Conservation (phyloP, 2,329 filamentous ascomycete species). For the Didymella lethalis region DNA sequence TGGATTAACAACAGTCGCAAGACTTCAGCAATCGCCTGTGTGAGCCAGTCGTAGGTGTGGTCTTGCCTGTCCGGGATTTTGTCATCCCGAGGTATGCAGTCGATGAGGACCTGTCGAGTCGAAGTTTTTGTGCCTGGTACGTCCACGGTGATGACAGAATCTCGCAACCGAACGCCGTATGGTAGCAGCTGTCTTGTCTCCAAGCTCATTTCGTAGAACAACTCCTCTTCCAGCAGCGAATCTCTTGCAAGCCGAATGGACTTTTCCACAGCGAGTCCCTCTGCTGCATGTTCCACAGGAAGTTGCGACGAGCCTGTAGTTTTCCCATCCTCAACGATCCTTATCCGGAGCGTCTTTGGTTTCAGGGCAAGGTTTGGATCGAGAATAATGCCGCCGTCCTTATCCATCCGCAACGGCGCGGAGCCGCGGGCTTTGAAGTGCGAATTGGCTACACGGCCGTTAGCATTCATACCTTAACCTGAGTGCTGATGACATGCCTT, state of each 20-base stretch:
- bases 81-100: conserved; percentile 70
- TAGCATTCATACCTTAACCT: neutral
- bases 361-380: conserved; percentile 68
- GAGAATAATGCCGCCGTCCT: conserved; percentile 77
- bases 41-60: conserved; percentile 57
- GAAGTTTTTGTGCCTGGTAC: conserved; percentile 25
- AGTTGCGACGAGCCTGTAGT: conserved; percentile 65
- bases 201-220: conserved; percentile 87
- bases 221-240: conserved; percentile 81
- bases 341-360: conserved; percentile 71
- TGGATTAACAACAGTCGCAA: conserved; percentile 80
- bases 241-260: conserved; percentile 78
- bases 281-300: conserved; percentile 34
- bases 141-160: conserved; percentile 50
- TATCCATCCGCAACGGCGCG: conserved; percentile 76
- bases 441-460: conserved; percentile 54
- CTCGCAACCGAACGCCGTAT: conserved; percentile 72
- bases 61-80: conserved; percentile 33
- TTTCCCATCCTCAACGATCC: conserved; percentile 65
- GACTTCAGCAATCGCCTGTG: conserved; percentile 70
- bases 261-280: conserved; percentile 67
- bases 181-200: conserved; percentile 78
- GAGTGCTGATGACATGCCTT: conserved; percentile 59
- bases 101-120: conserved; percentile 70
- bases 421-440: conserved; percentile 75